phyloP scores from a whole-genome alignment of 345 rosid genomes.

The Pistacia integerrima region DNA sequence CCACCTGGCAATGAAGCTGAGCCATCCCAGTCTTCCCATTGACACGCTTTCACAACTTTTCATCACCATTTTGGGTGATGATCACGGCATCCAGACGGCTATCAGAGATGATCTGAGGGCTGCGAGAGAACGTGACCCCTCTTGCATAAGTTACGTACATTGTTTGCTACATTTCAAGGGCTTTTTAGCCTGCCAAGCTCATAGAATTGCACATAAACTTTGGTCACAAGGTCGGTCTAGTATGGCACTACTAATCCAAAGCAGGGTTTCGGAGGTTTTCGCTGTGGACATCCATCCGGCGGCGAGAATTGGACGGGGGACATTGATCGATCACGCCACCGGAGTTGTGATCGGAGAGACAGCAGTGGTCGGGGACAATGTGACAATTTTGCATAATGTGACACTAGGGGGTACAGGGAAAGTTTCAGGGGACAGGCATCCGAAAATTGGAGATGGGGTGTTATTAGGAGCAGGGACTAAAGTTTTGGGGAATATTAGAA shows the following conservation, averaged over 20 bases:
- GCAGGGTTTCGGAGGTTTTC: conserved; percentile 23
- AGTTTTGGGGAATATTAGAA: conserved; percentile 23
- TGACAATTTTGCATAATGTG: conserved; percentile 24
- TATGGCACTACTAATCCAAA: conserved; percentile 21
- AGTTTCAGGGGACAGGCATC: conserved; percentile 19
- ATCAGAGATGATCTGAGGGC: conserved; percentile 17
- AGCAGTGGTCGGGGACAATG: conserved; percentile 18
- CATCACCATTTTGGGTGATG: conserved; percentile 3
- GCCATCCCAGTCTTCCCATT: conserved; percentile 12
- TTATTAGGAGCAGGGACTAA: conserved; percentile 25
- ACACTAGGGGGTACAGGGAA: conserved; percentile 30
- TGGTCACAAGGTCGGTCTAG: conserved; percentile 23
- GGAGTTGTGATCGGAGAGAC: conserved; percentile 28
- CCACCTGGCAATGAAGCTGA: conserved; percentile 20
- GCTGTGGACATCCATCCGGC: conserved; percentile 29
- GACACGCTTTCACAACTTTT: neutral
- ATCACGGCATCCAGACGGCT: conserved; percentile 9
- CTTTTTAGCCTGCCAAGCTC: conserved; percentile 29
- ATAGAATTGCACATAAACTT: conserved; percentile 20
- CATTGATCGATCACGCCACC: conserved; percentile 23
- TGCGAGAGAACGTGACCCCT: conserved; percentile 22
- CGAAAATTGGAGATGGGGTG: conserved; percentile 21
- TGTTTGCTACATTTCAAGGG: conserved; percentile 26
- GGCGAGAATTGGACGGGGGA: conserved; percentile 26
- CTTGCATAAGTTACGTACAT: conserved; percentile 20